Evolutionary conservation across 73 alveolate species (phyloP).

Genomic region (Stentor coeruleus): DNA sequence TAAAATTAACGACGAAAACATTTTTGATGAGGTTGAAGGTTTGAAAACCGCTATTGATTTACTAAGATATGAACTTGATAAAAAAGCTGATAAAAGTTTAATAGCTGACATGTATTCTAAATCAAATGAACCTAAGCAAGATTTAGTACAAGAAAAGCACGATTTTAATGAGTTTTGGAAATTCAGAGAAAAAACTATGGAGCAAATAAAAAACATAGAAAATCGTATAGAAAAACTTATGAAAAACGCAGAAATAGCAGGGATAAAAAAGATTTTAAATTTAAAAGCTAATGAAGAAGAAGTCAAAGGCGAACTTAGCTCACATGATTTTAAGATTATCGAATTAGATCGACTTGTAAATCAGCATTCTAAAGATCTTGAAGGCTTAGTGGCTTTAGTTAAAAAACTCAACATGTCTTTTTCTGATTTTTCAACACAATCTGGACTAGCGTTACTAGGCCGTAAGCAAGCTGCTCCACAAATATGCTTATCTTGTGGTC

Average conservation of each 20-base stretch:
- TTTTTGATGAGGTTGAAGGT: neutral
- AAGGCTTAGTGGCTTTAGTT: neutral
- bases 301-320: neutral
- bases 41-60: neutral
- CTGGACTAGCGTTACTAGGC: neutral
- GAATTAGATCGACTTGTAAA: neutral
- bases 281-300: constrained; percentile 20
- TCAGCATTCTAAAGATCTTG: neutral
- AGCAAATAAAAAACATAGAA: constrained; percentile 18
- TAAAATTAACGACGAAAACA: neutral
- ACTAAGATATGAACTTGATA: neutral
- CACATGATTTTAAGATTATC: neutral
- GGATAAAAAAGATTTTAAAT: neutral
- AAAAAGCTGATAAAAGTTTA: neutral
- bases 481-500: constrained; percentile 29
- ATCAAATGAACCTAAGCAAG: neutral
- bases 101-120: neutral
- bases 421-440: neutral
- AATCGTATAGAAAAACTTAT: neutral
- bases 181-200: constrained; percentile 22
- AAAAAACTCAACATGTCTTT: neutral
- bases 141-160: neutral
- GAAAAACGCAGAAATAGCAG: neutral
- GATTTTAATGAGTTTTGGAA: constrained; percentile 12
- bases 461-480: neutral